Evolutionary conservation across 495 filamentous ascomycete genomes (phyloP).

Genomic region (Copromyces sp.): DNA sequence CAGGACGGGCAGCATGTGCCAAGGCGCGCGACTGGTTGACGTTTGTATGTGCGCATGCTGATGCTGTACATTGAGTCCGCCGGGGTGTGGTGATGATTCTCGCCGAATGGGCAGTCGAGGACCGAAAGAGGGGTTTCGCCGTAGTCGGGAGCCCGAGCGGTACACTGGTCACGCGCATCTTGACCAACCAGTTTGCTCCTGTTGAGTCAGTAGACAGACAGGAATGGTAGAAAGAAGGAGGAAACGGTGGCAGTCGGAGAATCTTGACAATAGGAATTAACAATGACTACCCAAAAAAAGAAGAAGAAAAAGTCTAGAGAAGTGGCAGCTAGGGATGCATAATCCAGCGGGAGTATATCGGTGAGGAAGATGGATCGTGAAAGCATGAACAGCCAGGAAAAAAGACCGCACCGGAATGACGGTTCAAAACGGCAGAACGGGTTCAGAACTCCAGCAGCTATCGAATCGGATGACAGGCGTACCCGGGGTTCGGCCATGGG

Average conservation of each 20-base stretch:
- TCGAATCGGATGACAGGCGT: neutral
- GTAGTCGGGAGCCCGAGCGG: neutral
- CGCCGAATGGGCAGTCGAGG: neutral
- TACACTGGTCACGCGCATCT: neutral
- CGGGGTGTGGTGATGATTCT: conserved; percentile 2
- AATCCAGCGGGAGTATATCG: neutral
- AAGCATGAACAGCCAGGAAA: neutral
- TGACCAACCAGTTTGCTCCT: neutral
- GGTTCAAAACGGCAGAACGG: neutral
- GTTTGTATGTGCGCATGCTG: neutral
- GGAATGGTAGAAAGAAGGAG: neutral
- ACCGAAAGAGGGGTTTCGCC: neutral
- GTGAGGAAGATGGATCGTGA: neutral
- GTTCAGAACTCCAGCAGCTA: neutral
- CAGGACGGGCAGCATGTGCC: neutral
- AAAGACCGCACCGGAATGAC: neutral
- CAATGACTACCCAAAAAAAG: neutral
- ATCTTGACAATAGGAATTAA: neutral
- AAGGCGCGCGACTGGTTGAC: neutral
- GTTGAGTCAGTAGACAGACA: neutral
- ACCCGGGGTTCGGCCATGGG: neutral
- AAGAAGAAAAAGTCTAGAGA: neutral
- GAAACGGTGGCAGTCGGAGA: neutral
- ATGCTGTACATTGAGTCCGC: conserved; percentile 11
- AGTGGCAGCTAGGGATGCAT: neutral